Percentiles rank a stretch among this genome's conserved stretches.
phyloP scores from a whole-genome alignment of 192 early-diverging fungal species.

The Backusella westeae region DNA sequence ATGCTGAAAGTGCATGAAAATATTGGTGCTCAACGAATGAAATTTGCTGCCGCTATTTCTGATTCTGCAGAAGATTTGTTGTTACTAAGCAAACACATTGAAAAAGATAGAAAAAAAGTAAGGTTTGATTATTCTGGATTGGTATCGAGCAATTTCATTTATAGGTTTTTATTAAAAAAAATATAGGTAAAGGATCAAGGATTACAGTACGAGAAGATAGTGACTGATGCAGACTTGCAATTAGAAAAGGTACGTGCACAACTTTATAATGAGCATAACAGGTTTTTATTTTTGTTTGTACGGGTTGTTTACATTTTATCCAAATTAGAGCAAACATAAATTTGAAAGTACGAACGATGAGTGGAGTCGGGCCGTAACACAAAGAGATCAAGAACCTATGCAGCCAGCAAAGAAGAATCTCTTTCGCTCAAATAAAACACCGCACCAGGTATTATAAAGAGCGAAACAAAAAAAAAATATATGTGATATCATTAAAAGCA shows the following conservation, averaged over 20 bases:
- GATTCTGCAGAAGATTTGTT: conserved; percentile 83
- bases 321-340: conserved; percentile 48
- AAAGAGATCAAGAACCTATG: conserved; percentile 45
- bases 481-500: not conserved
- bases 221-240: conserved; percentile 73
- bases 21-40: conserved; percentile 74
- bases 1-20: conserved; percentile 82
- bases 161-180: not conserved
- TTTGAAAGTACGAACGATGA: conserved; percentile 82
- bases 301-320: conserved; percentile 6
- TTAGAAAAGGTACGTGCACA: conserved; percentile 70
- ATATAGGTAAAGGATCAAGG: conserved; percentile 67
- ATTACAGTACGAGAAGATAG: conserved; percentile 67
- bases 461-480: not conserved
- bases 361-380: conserved; percentile 76
- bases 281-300: not conserved
- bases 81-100: conserved; percentile 72
- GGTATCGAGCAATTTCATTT: not conserved
- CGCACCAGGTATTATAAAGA: conserved; percentile 52
- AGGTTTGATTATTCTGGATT: not conserved
- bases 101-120: conserved; percentile 76
- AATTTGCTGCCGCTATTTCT: conserved; percentile 65
- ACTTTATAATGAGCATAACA: not conserved
- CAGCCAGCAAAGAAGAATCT: conserved; percentile 43
- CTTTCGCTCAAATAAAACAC: conserved; percentile 53